Percentiles rank a stretch among this genome's conserved stretches.
phyloP scores from a whole-genome alignment of 306 rosid species.

The Cicer pinnatifidum region DNA sequence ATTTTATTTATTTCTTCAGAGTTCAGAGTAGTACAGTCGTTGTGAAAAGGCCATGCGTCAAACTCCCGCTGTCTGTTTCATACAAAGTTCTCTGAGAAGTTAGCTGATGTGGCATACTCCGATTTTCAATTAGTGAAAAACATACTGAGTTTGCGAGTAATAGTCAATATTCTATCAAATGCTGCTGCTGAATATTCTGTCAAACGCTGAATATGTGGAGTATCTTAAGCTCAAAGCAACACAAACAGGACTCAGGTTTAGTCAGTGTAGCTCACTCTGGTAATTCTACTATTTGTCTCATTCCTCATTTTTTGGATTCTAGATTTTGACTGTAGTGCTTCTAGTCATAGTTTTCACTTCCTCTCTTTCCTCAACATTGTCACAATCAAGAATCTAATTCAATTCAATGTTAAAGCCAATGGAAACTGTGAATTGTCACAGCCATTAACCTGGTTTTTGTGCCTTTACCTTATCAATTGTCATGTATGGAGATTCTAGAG shows the following conservation, averaged over 20 bases:
- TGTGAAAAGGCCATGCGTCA: not conserved
- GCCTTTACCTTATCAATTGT: not conserved
- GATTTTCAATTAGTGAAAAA: constrained; percentile 1
- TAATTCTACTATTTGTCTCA: not conserved
- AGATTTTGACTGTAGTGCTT: not conserved
- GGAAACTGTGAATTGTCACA: not conserved
- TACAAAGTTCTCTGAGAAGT: constrained; percentile 1
- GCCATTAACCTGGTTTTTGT: not conserved
- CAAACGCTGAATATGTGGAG: not conserved
- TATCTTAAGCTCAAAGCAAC: constrained; percentile 14
- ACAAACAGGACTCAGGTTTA: not conserved
- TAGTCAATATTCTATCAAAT: not conserved
- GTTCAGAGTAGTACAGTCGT: not conserved
- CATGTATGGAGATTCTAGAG: not conserved
- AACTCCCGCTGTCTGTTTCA: not conserved
- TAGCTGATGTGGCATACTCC: not conserved
- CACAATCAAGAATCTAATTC: not conserved
- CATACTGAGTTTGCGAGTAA: not conserved
- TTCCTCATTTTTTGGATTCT: not conserved
- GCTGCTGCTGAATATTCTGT: not conserved
- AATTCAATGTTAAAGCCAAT: not conserved
- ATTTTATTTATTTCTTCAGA: constrained; percentile 22
- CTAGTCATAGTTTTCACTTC: not conserved
- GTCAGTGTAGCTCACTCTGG: not conserved
- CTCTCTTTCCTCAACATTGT: not conserved